Evolutionary conservation across 495 filamentous ascomycete species (phyloP), one percentile per base, ranked within the genome.

Genomic region (Copromyces sp.): DNA sequence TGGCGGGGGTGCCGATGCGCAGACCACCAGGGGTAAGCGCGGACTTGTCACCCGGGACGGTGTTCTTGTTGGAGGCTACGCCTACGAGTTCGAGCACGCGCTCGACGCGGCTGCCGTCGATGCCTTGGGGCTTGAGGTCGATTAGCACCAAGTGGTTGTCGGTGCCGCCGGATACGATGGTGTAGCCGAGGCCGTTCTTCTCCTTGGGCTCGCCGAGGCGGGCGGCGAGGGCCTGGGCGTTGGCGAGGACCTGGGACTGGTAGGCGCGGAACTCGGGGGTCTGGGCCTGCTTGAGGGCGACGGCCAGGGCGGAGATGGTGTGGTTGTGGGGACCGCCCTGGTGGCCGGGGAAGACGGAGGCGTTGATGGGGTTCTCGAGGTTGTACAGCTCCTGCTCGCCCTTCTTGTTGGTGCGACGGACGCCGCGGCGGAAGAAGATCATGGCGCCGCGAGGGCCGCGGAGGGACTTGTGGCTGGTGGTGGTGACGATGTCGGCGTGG

Each of bases 261-360:
- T 99, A 99, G 40, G 88, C 83, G 78, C 89, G 88, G 85, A 99
- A 99, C 73, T 97, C 93, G n/a, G 87, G 82, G 0, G 89, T 91
- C 76, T 96, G 94, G 2, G 95, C 93, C 82, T 99, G 95, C 83
- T 94, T 93, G 39, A 99, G 86, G 2, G 95, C 95, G 3, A 99
- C 95, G 17, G 96, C 88, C 41, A 99, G 87, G 14, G 95, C 96
- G 65, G 95, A 95, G 82, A 99, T 99, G 70, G 95, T 99, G 84
- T 99, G 95, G 84, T 99, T 99, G 86, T 99, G 95, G 14, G 95
- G 95, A 4, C 95, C 95, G 77, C 95, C 95, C 79, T 99, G 95
- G 82, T 99, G 95, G 39, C 96, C 95, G n/a, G 95, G 95, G 87
- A 99, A 99, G 73, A 99, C 96, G 9, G 96, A 97, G 68, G 89